A percentile compares a stretch with the other conserved stretches of the same genome.
These are phyloP conservation scores for Trichophyton verrucosum DNA, from an alignment of 2,329 filamentous ascomycete species.

Conservation along the genomic window DNA sequence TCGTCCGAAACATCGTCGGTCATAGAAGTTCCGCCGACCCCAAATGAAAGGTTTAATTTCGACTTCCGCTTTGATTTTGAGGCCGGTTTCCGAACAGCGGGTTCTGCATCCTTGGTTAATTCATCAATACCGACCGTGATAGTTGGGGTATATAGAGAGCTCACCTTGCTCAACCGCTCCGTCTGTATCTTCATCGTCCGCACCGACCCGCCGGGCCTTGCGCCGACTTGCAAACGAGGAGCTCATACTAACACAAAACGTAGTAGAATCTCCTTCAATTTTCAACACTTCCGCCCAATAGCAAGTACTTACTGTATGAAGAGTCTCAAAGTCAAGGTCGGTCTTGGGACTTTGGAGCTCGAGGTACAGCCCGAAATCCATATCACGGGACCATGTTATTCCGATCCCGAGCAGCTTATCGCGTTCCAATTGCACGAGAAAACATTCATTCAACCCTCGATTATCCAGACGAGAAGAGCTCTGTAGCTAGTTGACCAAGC, in stretches of 20 bases:
- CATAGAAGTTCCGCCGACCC: conserved; percentile 6
- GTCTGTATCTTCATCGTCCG: not conserved
- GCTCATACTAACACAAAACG: not conserved
- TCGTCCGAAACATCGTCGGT: conserved; percentile 42
- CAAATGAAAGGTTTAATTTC: conserved; percentile 8
- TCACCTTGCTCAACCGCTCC: conserved; percentile 4
- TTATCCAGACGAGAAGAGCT: not conserved
- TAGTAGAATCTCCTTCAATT: not conserved
- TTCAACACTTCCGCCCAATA: not conserved
- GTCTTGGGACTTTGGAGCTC: not conserved
- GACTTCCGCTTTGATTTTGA: conserved; percentile 7
- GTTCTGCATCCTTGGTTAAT: not conserved
- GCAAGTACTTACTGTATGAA: not conserved
- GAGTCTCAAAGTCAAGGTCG: not conserved
- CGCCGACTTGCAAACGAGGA: conserved; percentile 4
- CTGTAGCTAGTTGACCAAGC: not conserved
- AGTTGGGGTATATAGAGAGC: not conserved
- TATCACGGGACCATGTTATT: not conserved
- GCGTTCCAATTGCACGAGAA: not conserved
- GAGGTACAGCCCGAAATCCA: not conserved
- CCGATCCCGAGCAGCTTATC: not conserved
- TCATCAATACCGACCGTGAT: not conserved
- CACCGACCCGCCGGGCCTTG: conserved; percentile 8
- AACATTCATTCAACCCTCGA: not conserved
- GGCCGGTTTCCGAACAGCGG: conserved; percentile 1